Evolutionary conservation across 1,284 basidiomycete species (phyloP).

Genomic region (Pseudozyma sp.): DNA sequence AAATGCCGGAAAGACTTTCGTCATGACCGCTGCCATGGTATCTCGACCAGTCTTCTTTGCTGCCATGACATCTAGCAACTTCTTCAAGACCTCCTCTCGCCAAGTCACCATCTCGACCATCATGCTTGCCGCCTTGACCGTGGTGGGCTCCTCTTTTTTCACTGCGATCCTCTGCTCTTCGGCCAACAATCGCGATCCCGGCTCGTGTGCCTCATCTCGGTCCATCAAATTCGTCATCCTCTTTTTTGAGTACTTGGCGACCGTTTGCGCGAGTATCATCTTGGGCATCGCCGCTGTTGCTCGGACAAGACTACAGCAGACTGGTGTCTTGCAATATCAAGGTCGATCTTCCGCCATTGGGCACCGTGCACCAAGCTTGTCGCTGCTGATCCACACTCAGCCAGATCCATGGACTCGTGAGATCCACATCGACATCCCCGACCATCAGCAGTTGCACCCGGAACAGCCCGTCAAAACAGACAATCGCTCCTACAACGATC

Average conservation of each 20-base stretch:
- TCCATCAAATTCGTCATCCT: conserved; percentile 12
- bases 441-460: neutral
- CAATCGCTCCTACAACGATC: neutral
- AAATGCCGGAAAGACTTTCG: conserved; percentile 4
- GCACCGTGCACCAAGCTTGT: conserved; percentile 19
- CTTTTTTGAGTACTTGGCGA: neutral
- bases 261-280: conserved; percentile 1
- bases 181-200: neutral
- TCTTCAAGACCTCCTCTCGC: neutral
- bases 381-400: conserved; percentile 32
- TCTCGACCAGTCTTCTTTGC: conserved; percentile 1
- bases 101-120: neutral
- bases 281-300: neutral
- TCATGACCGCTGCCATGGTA: neutral
- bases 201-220: conserved; percentile 1
- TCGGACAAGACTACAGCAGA: no score
- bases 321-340: neutral
- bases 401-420: conserved; percentile 24
- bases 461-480: neutral
- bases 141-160: neutral
- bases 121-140: neutral
- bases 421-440: conserved; percentile 16
- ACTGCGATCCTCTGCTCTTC: conserved; percentile 3
- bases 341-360: neutral
- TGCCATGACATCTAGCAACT: neutral